Conservation (phyloP, 2,329 filamentous ascomycete genomes). For the Aureobasidium namibiae region DNA sequence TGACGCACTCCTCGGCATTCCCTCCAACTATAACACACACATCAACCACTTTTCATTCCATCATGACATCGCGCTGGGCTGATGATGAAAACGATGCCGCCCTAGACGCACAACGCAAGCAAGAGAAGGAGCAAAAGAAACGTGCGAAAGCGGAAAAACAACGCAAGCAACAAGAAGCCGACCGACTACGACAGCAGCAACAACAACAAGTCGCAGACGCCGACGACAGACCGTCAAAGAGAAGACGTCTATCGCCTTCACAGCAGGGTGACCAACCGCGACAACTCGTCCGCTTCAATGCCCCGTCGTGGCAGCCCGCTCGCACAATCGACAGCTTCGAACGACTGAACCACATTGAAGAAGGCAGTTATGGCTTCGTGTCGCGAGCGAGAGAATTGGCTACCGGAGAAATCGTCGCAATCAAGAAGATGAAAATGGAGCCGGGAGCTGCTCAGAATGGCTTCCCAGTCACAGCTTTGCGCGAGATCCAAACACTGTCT, state of each 20-base stretch:
- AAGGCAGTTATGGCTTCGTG: constrained; percentile 93
- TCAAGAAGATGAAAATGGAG: constrained; percentile 92
- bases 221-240: constrained; percentile 44
- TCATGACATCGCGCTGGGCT: constrained; percentile 68
- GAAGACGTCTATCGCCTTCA: constrained; percentile 49
- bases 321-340: constrained; percentile 82
- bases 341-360: constrained; percentile 91
- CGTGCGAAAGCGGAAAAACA: constrained; percentile 75
- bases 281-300: constrained; percentile 63
- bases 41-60: neutral
- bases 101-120: constrained; percentile 62
- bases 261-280: constrained; percentile 35
- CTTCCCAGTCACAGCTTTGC: constrained; percentile 82
- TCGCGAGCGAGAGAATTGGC: constrained; percentile 68
- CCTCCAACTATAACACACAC: neutral
- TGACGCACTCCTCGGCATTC: neutral
- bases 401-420: constrained; percentile 74
- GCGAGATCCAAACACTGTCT: constrained; percentile 87
- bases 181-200: constrained; percentile 27
- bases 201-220: constrained; percentile 16
- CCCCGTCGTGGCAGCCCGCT: constrained; percentile 59
- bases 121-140: constrained; percentile 84
- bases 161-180: constrained; percentile 52
- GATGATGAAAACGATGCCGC: constrained; percentile 73
- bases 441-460: constrained; percentile 48